Conservation (phyloP, 2,329 filamentous ascomycete genomes). For the Colletotrichum melonis region DNA sequence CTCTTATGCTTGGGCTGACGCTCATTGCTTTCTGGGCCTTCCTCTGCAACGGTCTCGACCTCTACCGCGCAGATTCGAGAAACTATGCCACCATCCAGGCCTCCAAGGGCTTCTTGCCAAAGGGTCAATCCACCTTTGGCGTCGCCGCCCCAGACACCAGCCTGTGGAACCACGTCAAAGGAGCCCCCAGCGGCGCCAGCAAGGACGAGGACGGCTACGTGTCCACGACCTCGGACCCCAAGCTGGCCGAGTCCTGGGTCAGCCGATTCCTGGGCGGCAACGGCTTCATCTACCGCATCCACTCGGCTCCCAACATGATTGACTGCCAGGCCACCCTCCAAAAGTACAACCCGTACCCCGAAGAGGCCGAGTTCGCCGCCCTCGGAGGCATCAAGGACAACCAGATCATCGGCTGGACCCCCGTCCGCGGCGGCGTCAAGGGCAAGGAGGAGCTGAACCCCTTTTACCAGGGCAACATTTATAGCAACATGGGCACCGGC, state of each 20-base stretch:
- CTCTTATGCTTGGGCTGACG: neutral
- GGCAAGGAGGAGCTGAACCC: neutral
- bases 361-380: constrained; percentile 1
- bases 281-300: constrained; percentile 12
- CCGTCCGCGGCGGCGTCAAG: neutral
- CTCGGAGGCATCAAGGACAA: constrained; percentile 2
- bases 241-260: neutral
- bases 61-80: neutral
- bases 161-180: neutral
- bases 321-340: constrained; percentile 9
- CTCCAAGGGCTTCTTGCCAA: neutral
- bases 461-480: neutral
- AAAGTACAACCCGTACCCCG: neutral
- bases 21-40: neutral
- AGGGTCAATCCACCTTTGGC: neutral
- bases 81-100: neutral
- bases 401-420: constrained; percentile 14
- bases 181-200: neutral
- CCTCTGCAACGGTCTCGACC: neutral
- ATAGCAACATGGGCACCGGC: constrained; percentile 6
- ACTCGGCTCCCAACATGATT: constrained; percentile 13
- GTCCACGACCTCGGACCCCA: neutral
- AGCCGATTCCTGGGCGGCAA: neutral
- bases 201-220: neutral
- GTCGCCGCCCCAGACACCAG: neutral